Conservation (phyloP, 805 yeast genomes). For the Wickerhamomyces chaumierensis region DNA sequence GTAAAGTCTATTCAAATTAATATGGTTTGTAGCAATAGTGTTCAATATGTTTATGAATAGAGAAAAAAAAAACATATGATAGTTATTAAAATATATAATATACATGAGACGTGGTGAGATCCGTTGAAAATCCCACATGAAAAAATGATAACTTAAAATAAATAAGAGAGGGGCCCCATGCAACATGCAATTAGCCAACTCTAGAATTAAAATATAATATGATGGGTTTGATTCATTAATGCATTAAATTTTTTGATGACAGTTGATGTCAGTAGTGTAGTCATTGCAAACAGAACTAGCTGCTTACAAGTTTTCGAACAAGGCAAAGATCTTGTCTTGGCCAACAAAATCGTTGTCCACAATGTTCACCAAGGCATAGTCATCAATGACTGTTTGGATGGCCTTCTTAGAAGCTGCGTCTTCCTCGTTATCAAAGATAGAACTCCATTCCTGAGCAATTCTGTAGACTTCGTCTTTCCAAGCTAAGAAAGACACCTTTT, state of each 20-base stretch:
- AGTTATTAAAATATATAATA: too few species aligned
- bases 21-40: too few species aligned
- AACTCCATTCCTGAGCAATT: slow-evolving; percentile 72
- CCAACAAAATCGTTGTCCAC: slow-evolving; percentile 78
- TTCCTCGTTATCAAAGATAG: slow-evolving; percentile 31
- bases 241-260: slow-evolving; percentile 2
- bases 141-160: background rate
- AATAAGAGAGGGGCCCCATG: background rate
- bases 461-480: slow-evolving; percentile 95
- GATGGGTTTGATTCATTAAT: background rate
- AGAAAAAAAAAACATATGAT: too few species aligned
- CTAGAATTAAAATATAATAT: background rate
- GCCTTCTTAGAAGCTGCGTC: slow-evolving; percentile 21
- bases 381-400: slow-evolving; percentile 33
- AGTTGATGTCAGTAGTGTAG: slow-evolving; percentile 3
- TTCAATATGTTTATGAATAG: too few species aligned
- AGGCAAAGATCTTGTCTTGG: slow-evolving; percentile 43
- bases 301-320: slow-evolving; percentile 27
- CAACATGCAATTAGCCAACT: background rate
- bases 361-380: slow-evolving; percentile 70
- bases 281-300: too few species aligned
- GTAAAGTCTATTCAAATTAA: too few species aligned
- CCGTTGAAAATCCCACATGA: background rate
- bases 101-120: background rate
- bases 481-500: slow-evolving; percentile 81